Conservation (phyloP, 2,329 filamentous ascomycete genomes). For the Triangularia verruculosa region DNA sequence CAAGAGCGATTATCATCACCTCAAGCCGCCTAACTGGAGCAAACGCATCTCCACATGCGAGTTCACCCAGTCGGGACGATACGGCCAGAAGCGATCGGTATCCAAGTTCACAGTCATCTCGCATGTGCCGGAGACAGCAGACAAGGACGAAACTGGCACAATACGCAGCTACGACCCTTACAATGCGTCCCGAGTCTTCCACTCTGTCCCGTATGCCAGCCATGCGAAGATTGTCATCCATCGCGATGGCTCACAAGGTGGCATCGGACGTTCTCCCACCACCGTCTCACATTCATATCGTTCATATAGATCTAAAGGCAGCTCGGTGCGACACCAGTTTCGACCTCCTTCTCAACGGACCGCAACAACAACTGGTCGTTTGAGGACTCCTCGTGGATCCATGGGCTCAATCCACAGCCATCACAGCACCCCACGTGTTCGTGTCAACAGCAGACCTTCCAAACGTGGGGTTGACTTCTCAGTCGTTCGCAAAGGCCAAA, state of each 20-base stretch:
- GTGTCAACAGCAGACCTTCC: conserved; percentile 45
- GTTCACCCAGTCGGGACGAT: conserved; percentile 48
- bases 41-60: conserved; percentile 61
- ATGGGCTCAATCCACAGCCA: conserved; percentile 51
- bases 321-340: conserved; percentile 26
- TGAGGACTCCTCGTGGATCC: conserved; percentile 40
- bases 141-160: conserved; percentile 47
- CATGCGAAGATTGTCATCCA: conserved; percentile 69
- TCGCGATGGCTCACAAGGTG: conserved; percentile 42
- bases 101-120: conserved; percentile 66
- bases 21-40: conserved; percentile 56
- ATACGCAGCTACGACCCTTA: conserved; percentile 79
- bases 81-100: conserved; percentile 51
- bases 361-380: conserved; percentile 28
- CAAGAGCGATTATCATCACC: conserved; percentile 85
- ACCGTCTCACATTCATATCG: conserved; percentile 34
- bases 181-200: conserved; percentile 59
- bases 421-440: conserved; percentile 42
- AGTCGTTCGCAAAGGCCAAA: conserved; percentile 38
- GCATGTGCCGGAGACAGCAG: conserved; percentile 45
- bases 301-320: conserved; percentile 26
- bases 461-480: conserved; percentile 57
- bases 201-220: conserved; percentile 46
- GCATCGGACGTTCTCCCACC: conserved; percentile 34
- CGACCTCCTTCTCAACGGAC: conserved; percentile 35